phyloP scores from a whole-genome alignment of 805 yeast species.

The Candida ovalis region DNA sequence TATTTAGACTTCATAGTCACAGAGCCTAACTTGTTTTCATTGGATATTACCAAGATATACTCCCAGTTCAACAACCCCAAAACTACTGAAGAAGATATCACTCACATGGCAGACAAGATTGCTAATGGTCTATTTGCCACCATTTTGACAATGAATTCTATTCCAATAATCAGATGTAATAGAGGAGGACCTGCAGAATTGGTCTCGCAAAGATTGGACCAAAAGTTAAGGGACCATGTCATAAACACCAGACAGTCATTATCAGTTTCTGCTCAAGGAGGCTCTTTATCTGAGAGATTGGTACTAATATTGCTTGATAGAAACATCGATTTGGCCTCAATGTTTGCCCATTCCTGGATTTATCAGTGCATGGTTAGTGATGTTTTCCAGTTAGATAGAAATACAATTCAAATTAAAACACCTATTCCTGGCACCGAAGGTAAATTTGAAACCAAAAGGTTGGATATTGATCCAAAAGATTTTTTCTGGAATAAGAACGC shows the following conservation, averaged over 20 bases:
- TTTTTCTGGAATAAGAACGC: constrained; percentile 87
- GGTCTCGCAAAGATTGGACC: constrained; percentile 83
- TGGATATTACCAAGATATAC: constrained; percentile 66
- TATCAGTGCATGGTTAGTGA: constrained; percentile 96
- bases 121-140: constrained; percentile 80
- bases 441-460: constrained; percentile 46
- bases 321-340: constrained; percentile 83
- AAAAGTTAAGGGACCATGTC: constrained; percentile 79
- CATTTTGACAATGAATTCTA: constrained; percentile 68
- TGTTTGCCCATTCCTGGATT: constrained; percentile 97
- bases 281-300: constrained; percentile 45
- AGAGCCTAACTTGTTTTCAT: constrained; percentile 84
- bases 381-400: constrained; percentile 76
- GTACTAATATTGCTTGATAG: constrained; percentile 85
- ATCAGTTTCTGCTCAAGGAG: constrained; percentile 1
- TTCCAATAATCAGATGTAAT: constrained; percentile 90
- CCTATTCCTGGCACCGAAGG: constrained; percentile 24
- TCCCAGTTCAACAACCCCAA: constrained; percentile 64
- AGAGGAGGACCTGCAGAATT: constrained; percentile 94
- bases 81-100: constrained; percentile 73
- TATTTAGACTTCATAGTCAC: constrained; percentile 89
- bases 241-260: constrained; percentile 50
- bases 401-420: constrained; percentile 65
- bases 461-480: constrained; percentile 90
- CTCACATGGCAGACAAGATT: constrained; percentile 59